phyloP scores from a whole-genome alignment of 345 rosid genomes.

The Garcia nutans region DNA sequence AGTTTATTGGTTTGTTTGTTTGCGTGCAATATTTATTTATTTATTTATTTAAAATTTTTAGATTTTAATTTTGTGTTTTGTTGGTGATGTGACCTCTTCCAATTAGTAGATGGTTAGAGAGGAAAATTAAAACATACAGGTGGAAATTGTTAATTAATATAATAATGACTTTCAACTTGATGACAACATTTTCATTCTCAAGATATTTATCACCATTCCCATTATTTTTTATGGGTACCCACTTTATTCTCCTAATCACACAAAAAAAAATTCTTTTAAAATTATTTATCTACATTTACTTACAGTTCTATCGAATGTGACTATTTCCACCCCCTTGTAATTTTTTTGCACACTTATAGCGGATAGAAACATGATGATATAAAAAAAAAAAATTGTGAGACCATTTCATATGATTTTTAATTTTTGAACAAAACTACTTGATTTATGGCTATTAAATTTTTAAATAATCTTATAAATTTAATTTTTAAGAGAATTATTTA shows the following conservation, averaged over 20 bases:
- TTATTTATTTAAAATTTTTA: not conserved
- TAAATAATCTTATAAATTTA: too few species aligned
- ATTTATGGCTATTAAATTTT: too few species aligned
- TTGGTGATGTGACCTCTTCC: conserved; percentile 23
- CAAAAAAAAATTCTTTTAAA: not conserved
- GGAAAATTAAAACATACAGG: too few species aligned
- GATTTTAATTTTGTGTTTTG: not conserved
- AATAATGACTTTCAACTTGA: conserved; percentile 9
- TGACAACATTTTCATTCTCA: not conserved
- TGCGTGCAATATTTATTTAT: not conserved
- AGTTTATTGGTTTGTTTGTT: conserved; percentile 15
- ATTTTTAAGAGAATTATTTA: too few species aligned
- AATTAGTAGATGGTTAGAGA: not conserved
- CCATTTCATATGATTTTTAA: too few species aligned
- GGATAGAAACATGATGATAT: too few species aligned
- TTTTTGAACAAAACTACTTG: too few species aligned
- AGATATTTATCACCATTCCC: not conserved
- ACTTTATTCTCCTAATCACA: not conserved
- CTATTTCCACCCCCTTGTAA: too few species aligned
- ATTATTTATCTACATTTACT: too few species aligned
- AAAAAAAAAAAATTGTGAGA: too few species aligned
- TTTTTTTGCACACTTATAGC: too few species aligned
- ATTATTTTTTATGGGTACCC: not conserved
- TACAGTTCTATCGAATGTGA: too few species aligned
- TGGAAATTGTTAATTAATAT: not conserved